A percentile compares a stretch with the other conserved stretches of the same genome.
phyloP scores from a whole-genome alignment of 371 early-diverging fungal species.

The Funneliformis caledonium region DNA sequence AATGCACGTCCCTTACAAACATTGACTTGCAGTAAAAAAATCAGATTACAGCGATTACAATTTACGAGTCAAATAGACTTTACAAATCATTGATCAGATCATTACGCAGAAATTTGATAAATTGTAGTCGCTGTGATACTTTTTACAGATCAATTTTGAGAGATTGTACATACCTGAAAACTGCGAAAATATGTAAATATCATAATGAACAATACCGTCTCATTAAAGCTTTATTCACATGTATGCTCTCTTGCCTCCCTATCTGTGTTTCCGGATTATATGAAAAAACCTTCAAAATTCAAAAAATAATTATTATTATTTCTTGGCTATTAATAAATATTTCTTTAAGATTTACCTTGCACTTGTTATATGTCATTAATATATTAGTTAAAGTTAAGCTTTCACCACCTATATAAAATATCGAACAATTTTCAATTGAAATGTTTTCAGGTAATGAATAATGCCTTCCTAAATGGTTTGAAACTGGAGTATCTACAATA shows the following conservation, averaged over 20 bases:
- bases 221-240: constrained; percentile 75
- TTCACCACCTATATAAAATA: constrained; percentile 86
- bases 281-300: constrained; percentile 54
- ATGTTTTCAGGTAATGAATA: constrained; percentile 58
- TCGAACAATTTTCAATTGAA: constrained; percentile 60
- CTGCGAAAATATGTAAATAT: neutral
- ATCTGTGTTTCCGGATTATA: constrained; percentile 65
- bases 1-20: no score
- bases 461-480: constrained; percentile 9
- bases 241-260: constrained; percentile 65
- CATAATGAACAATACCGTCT: constrained; percentile 56
- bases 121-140: neutral
- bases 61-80: neutral
- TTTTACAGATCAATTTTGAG: no score
- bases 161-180: no score
- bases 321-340: neutral
- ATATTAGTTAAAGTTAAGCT: constrained; percentile 86
- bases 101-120: neutral
- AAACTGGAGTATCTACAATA: neutral
- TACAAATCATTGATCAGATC: neutral
- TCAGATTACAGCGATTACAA: neutral
- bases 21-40: neutral
- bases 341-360: constrained; percentile 50
- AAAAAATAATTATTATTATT: neutral
- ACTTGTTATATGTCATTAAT: constrained; percentile 76